phyloP scores from a whole-genome alignment of 768 basidiomycete genomes.

The Sutorius australiensis region DNA sequence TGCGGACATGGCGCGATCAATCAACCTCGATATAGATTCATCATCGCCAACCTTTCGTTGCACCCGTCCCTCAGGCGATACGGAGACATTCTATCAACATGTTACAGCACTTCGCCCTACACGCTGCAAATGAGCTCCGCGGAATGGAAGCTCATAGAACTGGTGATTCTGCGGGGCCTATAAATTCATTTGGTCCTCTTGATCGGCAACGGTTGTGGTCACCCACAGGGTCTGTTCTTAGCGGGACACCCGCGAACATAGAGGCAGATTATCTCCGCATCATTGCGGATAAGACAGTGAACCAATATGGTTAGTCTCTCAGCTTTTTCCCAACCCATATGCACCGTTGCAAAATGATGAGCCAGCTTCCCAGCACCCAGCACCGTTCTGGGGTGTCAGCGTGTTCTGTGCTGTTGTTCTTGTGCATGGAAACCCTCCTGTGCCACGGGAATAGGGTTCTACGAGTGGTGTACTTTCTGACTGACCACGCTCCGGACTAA shows the following conservation, averaged over 20 bases:
- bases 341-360: background rate
- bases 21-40: conserved; percentile 9
- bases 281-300: background rate
- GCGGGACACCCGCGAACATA: conserved; percentile 14
- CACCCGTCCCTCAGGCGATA: background rate
- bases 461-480: background rate
- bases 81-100: background rate
- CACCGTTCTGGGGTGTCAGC: background rate
- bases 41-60: background rate
- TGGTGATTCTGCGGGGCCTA: conserved; percentile 14
- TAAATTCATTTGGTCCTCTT: conserved; percentile 10
- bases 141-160: conserved; percentile 22
- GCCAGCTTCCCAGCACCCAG: background rate
- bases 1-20: conserved; percentile 6
- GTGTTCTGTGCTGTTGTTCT: background rate
- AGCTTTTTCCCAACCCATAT: background rate
- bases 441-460: background rate
- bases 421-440: background rate
- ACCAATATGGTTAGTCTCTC: conserved; percentile 13
- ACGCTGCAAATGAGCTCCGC: conserved; percentile 2
- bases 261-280: conserved; percentile 21
- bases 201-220: conserved; percentile 1
- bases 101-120: background rate
- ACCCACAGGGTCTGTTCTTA: background rate
- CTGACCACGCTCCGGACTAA: conserved; percentile 11